Conservation (phyloP, 2,329 filamentous ascomycete genomes). For the Berkeleyomyces rouxiae region DNA sequence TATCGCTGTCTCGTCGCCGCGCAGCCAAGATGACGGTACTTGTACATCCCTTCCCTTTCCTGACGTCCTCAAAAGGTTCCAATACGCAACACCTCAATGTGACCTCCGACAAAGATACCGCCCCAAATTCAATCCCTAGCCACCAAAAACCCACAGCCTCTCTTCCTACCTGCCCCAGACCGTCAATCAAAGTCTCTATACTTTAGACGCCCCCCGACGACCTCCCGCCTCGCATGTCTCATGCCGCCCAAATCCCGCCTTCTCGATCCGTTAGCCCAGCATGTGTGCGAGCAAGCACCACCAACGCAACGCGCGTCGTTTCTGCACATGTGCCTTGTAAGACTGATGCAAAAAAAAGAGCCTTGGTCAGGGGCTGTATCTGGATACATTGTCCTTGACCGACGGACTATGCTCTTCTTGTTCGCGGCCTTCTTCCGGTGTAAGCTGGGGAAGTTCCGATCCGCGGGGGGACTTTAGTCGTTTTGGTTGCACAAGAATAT, state of each 20-base stretch:
- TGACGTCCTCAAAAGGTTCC: neutral
- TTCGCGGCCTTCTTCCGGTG: neutral
- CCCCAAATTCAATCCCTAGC: neutral
- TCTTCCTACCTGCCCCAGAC: too few relatives aligned
- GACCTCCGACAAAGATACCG: neutral
- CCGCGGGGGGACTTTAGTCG: conserved; percentile 16
- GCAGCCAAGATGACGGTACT: neutral
- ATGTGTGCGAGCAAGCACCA: neutral
- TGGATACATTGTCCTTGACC: neutral
- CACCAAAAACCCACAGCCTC: too few relatives aligned
- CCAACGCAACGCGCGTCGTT: neutral
- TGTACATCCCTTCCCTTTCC: neutral
- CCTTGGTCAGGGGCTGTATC: neutral
- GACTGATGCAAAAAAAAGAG: neutral
- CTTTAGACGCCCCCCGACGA: neutral
- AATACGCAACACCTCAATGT: neutral
- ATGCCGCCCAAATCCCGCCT: neutral
- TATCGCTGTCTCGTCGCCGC: too few relatives aligned
- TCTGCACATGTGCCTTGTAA: neutral
- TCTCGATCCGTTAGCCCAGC: neutral
- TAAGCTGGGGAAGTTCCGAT: conserved; percentile 5
- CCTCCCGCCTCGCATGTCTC: neutral
- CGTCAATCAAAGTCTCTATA: neutral
- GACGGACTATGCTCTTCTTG: neutral
- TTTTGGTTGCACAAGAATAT: conserved; percentile 16